A percentile compares a stretch with the other conserved stretches of the same genome.
phyloP scores from a whole-genome alignment of 2,329 filamentous ascomycete species.

The Ascochyta pisi region DNA sequence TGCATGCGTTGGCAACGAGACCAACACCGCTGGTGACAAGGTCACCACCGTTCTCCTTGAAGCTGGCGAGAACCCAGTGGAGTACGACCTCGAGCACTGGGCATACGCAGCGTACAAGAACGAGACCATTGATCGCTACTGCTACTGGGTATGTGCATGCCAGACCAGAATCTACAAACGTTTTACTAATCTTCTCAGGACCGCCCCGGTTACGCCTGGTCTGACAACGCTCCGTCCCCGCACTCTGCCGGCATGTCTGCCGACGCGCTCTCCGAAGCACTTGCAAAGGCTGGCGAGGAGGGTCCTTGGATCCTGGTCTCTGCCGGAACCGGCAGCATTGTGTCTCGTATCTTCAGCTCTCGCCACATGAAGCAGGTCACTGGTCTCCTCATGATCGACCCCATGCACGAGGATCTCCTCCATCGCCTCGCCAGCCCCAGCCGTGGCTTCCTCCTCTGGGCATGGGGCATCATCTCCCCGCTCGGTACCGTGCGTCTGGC shows the following conservation, averaged over 20 bases:
- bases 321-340: conserved; percentile 85
- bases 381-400: conserved; percentile 85
- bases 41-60: conserved; percentile 86
- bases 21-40: conserved; percentile 61
- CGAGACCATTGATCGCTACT: conserved; percentile 85
- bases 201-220: conserved; percentile 86
- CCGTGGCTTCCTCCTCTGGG: conserved; percentile 85
- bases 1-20: conserved; percentile 77
- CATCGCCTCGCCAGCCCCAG: conserved; percentile 68
- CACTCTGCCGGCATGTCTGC: conserved; percentile 93
- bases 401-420: conserved; percentile 87
- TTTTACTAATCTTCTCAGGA: conserved; percentile 56
- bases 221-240: conserved; percentile 90
- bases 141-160: conserved; percentile 68
- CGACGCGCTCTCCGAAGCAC: conserved; percentile 84
- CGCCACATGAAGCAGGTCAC: conserved; percentile 77
- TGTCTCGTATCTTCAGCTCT: conserved; percentile 88
- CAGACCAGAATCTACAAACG: background rate
- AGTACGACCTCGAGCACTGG: conserved; percentile 80
- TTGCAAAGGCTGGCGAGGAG: conserved; percentile 78
- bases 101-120: conserved; percentile 78
- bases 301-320: conserved; percentile 90
- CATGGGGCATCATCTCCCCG: conserved; percentile 83
- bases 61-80: conserved; percentile 79
- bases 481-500: conserved; percentile 82